Conservation (phyloP, 805 yeast genomes). For the Teunomyces cretensis region DNA sequence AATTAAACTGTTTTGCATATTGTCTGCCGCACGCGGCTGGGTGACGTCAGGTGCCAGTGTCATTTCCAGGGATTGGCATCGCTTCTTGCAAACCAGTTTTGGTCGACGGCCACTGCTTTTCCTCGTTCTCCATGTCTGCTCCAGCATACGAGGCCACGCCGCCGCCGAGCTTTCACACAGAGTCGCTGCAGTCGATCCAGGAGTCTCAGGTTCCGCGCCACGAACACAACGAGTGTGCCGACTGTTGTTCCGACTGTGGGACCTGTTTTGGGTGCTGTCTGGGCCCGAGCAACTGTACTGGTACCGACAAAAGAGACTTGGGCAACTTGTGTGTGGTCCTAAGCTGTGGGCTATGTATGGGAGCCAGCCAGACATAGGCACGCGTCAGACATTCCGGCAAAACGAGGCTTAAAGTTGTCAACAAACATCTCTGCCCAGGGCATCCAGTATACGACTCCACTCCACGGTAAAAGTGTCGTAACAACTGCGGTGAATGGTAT, state of each 20-base stretch:
- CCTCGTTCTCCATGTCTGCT: constrained; percentile 5
- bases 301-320: constrained; percentile 7
- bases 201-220: constrained; percentile 13
- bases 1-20: no score
- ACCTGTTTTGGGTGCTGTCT: constrained; percentile 12
- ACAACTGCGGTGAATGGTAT: no score
- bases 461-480: no score
- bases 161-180: constrained; percentile 6
- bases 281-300: constrained; percentile 10
- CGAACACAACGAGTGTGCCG: constrained; percentile 12
- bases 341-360: constrained; percentile 3
- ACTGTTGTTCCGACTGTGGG: constrained; percentile 14
- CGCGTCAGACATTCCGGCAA: no score
- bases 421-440: no score
- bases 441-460: no score
- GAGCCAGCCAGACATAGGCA: not conserved
- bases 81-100: not conserved
- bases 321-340: constrained; percentile 7
- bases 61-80: no score
- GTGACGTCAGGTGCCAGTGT: no score
- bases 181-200: constrained; percentile 10
- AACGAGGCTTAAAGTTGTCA: no score
- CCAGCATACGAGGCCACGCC: constrained; percentile 9
- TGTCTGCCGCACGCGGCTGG: no score
- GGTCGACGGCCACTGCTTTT: not conserved